Evolutionary conservation across 1,139 yeast species (phyloP).

Genomic region (Hemisphaericaspora lyxosophila): DNA sequence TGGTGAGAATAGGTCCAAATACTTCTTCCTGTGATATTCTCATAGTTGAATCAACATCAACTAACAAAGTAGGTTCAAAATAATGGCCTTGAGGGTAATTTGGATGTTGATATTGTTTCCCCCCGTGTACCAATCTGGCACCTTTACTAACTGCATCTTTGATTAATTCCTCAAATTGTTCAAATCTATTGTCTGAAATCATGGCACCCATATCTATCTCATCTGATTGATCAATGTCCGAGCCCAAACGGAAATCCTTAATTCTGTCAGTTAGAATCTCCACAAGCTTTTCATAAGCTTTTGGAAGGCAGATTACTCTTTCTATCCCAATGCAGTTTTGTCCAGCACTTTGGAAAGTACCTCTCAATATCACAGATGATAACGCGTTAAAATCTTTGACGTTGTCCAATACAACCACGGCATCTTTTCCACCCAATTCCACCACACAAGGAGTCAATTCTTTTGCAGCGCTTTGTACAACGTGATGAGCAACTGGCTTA

Average conservation of each 20-base stretch:
- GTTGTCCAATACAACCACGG: slow-evolving; percentile 80
- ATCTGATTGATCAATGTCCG: slow-evolving; percentile 85
- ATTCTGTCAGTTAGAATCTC: slow-evolving; percentile 58
- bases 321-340: slow-evolving; percentile 98
- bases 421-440: slow-evolving; percentile 95
- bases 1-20: slow-evolving; percentile 84
- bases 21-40: slow-evolving; percentile 84
- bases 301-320: slow-evolving; percentile 76
- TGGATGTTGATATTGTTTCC: slow-evolving; percentile 76
- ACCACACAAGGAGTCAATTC: slow-evolving; percentile 89
- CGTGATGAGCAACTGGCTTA: slow-evolving; percentile 88
- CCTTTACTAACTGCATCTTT: slow-evolving; percentile 75
- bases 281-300: slow-evolving; percentile 62
- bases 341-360: slow-evolving; percentile 95
- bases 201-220: slow-evolving; percentile 96
- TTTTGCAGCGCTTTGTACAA: slow-evolving; percentile 76
- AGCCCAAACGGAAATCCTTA: slow-evolving; percentile 68
- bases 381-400: slow-evolving; percentile 55
- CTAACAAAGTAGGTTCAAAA: slow-evolving; percentile 82
- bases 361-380: slow-evolving; percentile 84
- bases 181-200: slow-evolving; percentile 76
- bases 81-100: slow-evolving; percentile 94
- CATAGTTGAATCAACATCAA: slow-evolving; percentile 79
- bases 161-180: slow-evolving; percentile 61
- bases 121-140: slow-evolving; percentile 80